A percentile compares a stretch with the other conserved stretches of the same genome.
Evolutionary conservation across 768 basidiomycete species (phyloP).

Genomic region (Boletus sp.): DNA sequence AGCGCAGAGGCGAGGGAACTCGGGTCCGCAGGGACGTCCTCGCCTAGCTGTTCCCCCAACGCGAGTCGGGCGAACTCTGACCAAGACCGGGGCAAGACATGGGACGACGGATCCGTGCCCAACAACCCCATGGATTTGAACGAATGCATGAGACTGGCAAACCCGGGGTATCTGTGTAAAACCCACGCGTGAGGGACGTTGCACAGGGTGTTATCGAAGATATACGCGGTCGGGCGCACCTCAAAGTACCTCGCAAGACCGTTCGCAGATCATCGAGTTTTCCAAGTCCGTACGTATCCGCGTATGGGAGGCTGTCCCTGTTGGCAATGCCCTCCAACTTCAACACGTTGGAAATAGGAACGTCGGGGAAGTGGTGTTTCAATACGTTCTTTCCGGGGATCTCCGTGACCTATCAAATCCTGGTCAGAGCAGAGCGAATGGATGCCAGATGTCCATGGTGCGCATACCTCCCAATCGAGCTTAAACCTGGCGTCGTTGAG

Average conservation of each 20-base stretch:
- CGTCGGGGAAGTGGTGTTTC: constrained; percentile 53
- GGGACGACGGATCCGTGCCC: constrained; percentile 29
- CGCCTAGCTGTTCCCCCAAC: constrained; percentile 27
- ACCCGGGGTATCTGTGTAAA: constrained; percentile 73
- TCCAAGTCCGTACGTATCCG: constrained; percentile 57
- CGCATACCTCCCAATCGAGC: constrained; percentile 51
- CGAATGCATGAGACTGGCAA: constrained; percentile 65
- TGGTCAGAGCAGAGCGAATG: not conserved
- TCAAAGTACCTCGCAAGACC: constrained; percentile 79
- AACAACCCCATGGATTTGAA: constrained; percentile 73
- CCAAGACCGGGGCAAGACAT: constrained; percentile 28
- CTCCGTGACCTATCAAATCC: constrained; percentile 36
- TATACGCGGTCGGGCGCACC: constrained; percentile 38
- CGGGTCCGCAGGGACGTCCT: constrained; percentile 28
- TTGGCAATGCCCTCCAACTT: constrained; percentile 84
- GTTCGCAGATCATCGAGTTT: constrained; percentile 46
- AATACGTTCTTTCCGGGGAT: constrained; percentile 57
- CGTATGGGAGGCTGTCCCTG: constrained; percentile 73
- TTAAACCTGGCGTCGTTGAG: constrained; percentile 68
- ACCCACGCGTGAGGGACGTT: not conserved
- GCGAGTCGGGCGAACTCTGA: constrained; percentile 36
- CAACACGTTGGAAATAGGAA: constrained; percentile 62
- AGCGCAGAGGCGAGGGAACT: constrained; percentile 36
- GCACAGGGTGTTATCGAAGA: not conserved
- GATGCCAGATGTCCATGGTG: not conserved